These are phyloP conservation scores for Bipolaris zeicola DNA, from an alignment of 2,329 filamentous ascomycete species.

Conservation along the genomic window DNA sequence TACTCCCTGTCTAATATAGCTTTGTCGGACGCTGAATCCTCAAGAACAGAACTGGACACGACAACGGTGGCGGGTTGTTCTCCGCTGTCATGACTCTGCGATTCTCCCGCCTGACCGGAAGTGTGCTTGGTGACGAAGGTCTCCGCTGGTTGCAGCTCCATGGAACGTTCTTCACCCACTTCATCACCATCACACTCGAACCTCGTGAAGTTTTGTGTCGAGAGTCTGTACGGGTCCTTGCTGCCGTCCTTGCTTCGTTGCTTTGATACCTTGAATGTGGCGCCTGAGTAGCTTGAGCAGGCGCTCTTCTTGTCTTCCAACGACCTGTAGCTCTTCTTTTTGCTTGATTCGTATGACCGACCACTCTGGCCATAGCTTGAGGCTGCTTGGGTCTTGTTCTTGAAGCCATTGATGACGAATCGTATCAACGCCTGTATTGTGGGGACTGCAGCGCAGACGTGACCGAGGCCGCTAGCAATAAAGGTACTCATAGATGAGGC, in stretches of 20 bases:
- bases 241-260: not conserved
- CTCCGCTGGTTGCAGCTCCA: not conserved
- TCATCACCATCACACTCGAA: not conserved
- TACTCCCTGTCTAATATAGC: not conserved
- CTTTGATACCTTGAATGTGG: not conserved
- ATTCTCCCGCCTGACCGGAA: not conserved
- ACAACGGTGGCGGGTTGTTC: not conserved
- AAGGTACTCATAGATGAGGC: conserved; percentile 5
- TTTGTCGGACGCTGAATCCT: not conserved
- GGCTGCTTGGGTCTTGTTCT: not conserved
- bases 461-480: conserved; percentile 2
- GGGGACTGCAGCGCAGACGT: conserved; percentile 7
- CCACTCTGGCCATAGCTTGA: not conserved
- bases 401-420: conserved; percentile 2
- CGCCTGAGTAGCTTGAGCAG: not conserved
- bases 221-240: not conserved
- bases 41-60: not conserved
- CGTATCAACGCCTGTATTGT: conserved; percentile 2
- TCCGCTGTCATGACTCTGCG: not conserved
- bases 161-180: not conserved
- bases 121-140: not conserved
- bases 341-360: conserved; percentile 1
- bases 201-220: not conserved
- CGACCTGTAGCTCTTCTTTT: conserved; percentile 6
- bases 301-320: conserved; percentile 2